These are phyloP conservation scores for Chrysoporthe austroafricana DNA, from an alignment of 2,329 filamentous ascomycete species.

Conservation along the genomic window DNA sequence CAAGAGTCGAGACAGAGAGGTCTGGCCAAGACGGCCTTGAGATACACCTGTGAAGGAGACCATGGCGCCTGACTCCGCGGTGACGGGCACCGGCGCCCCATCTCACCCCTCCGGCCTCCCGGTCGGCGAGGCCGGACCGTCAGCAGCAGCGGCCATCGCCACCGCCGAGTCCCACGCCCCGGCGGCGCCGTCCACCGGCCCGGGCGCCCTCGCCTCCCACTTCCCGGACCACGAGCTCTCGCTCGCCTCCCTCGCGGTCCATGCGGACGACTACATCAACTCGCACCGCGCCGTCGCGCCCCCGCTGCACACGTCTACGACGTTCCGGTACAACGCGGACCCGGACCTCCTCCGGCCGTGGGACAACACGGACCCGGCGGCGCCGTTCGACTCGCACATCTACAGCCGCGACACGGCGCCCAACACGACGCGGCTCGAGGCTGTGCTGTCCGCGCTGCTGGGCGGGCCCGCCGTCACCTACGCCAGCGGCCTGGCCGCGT, in stretches of 20 bases:
- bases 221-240: constrained; percentile 48
- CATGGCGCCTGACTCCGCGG: constrained; percentile 16
- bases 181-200: constrained; percentile 24
- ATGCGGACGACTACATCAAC: constrained; percentile 81
- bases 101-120: constrained; percentile 17
- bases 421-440: constrained; percentile 83
- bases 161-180: not conserved
- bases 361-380: constrained; percentile 55
- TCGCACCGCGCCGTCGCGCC: constrained; percentile 80
- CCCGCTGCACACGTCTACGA: constrained; percentile 88
- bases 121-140: constrained; percentile 19
- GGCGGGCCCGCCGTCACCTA: constrained; percentile 76
- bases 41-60: not conserved
- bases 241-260: constrained; percentile 72
- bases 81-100: not conserved
- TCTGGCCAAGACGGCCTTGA: too few species aligned
- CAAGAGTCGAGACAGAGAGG: too few species aligned
- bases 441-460: constrained; percentile 75
- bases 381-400: constrained; percentile 67
- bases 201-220: constrained; percentile 35
- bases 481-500: constrained; percentile 81
- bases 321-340: constrained; percentile 78
- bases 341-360: constrained; percentile 64
- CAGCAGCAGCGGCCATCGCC: constrained; percentile 5
- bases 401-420: constrained; percentile 84